Percentiles rank a stretch among this genome's conserved stretches.
These are phyloP conservation scores for Hyphodiscus sp. DNA, from an alignment of 2,329 filamentous ascomycete species.

Conservation along the genomic window DNA sequence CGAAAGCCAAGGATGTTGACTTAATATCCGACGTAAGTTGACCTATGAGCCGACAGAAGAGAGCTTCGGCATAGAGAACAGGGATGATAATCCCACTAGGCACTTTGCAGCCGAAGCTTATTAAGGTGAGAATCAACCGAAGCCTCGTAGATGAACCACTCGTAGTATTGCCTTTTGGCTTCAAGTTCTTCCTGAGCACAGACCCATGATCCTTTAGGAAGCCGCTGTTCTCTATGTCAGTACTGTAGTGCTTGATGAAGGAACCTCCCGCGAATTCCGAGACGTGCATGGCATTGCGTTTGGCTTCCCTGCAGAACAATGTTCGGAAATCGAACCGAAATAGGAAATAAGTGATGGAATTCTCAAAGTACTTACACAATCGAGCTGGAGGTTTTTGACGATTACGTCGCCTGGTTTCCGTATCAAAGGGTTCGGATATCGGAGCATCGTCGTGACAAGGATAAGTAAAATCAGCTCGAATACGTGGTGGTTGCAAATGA, in stretches of 20 bases:
- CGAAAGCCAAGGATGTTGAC: no score
- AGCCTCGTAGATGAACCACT: constrained; percentile 46
- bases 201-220: constrained; percentile 37
- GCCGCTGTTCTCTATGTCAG: constrained; percentile 9
- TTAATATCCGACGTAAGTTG: constrained; percentile 29
- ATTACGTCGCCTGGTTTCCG: constrained; percentile 49
- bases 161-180: constrained; percentile 39
- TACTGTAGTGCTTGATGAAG: no score
- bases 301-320: no score
- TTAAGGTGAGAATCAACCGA: constrained; percentile 47
- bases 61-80: constrained; percentile 48
- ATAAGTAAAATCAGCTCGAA: constrained; percentile 50
- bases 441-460: constrained; percentile 44
- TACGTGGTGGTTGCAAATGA: constrained; percentile 50
- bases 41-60: constrained; percentile 49
- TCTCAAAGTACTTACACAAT: constrained; percentile 33
- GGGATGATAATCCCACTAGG: constrained; percentile 56
- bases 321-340: no score
- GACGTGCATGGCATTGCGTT: no score
- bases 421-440: constrained; percentile 50
- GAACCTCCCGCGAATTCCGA: no score
- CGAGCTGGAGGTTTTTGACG: constrained; percentile 50
- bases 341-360: no score
- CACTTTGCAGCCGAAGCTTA: constrained; percentile 55
- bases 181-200: constrained; percentile 41